Percentiles rank a stretch among this genome's conserved stretches.
These are phyloP conservation scores for Vitis amurensis DNA, from an alignment of 164 flowering plant genomes.

Conservation along the genomic window DNA sequence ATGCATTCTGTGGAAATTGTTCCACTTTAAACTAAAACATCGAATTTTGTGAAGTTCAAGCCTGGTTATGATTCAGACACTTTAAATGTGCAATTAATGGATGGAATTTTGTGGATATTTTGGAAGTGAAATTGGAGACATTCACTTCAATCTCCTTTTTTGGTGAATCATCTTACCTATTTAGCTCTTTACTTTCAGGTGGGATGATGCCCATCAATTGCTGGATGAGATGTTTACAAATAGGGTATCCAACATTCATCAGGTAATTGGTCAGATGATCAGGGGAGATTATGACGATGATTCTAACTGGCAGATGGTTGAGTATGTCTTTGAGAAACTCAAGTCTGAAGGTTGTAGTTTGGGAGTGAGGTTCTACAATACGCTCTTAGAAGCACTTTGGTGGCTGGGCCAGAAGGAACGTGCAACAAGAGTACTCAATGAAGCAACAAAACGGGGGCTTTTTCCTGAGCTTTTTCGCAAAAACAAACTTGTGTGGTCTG, in stretches of 20 bases:
- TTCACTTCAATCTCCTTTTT: not conserved
- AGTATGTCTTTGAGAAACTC: constrained; percentile 82
- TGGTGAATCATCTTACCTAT: not conserved
- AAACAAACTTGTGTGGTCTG: constrained; percentile 84
- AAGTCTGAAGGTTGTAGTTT: constrained; percentile 80
- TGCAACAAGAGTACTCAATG: constrained; percentile 77
- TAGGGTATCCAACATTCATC: constrained; percentile 76
- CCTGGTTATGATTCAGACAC: not conserved
- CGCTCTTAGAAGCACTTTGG: constrained; percentile 92
- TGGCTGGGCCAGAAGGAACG: constrained; percentile 81
- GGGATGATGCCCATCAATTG: constrained; percentile 63
- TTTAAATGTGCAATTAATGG: not conserved
- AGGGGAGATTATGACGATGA: constrained; percentile 87
- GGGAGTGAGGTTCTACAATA: constrained; percentile 82
- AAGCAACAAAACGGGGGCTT: constrained; percentile 74
- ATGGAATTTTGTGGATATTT: not conserved
- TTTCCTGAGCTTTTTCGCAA: constrained; percentile 74
- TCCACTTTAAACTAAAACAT: not conserved
- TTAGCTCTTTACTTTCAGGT: constrained; percentile 41
- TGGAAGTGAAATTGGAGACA: not conserved
- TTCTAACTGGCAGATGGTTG: constrained; percentile 97
- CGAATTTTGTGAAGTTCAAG: not conserved
- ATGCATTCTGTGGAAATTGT: not conserved
- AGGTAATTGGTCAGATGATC: constrained; percentile 85
- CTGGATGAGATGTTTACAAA: constrained; percentile 76